phyloP scores from a whole-genome alignment of 2,329 filamentous ascomycete species.

The Diaporthe nobilis region DNA sequence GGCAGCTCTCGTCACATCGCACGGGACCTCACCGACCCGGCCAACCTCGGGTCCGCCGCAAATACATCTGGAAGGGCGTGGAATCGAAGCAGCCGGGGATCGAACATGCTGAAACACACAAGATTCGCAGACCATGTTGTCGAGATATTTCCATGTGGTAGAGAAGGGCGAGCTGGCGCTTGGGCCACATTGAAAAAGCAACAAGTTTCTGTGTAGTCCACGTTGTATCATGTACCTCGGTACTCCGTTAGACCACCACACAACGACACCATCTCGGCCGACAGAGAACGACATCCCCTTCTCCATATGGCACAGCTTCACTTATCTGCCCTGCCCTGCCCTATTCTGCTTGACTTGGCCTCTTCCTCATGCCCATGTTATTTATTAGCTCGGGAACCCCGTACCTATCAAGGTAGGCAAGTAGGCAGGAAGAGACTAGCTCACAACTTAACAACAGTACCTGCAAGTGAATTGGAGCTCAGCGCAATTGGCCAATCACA shows the following conservation, averaged over 20 bases:
- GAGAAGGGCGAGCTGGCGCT: not conserved
- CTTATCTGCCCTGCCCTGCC: not conserved
- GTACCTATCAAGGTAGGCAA: not conserved
- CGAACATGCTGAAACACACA: not conserved
- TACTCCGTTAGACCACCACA: not conserved
- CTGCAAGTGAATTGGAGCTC: not conserved
- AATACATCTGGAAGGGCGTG: not conserved
- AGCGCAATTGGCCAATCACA: conserved; percentile 26
- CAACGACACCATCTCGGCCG: not conserved
- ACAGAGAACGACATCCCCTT: not conserved
- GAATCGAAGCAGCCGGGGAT: not conserved
- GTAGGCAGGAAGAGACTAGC: not conserved
- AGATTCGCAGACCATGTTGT: not conserved
- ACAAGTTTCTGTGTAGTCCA: not conserved
- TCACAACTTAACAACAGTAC: not conserved
- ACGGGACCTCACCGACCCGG: conserved; percentile 4
- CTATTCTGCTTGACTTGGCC: not conserved
- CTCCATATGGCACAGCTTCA: not conserved
- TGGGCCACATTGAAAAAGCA: conserved; percentile 8
- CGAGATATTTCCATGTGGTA: not conserved
- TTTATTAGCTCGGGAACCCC: not conserved
- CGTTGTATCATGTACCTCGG: not conserved
- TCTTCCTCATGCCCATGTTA: not conserved
- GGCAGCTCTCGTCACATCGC: conserved; percentile 20
- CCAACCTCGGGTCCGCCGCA: not conserved